A percentile compares a stretch with the other conserved stretches of the same genome.
These are phyloP conservation scores for Helenozyma rhizophorensis DNA, from an alignment of 805 yeast genomes.

Conservation along the genomic window DNA sequence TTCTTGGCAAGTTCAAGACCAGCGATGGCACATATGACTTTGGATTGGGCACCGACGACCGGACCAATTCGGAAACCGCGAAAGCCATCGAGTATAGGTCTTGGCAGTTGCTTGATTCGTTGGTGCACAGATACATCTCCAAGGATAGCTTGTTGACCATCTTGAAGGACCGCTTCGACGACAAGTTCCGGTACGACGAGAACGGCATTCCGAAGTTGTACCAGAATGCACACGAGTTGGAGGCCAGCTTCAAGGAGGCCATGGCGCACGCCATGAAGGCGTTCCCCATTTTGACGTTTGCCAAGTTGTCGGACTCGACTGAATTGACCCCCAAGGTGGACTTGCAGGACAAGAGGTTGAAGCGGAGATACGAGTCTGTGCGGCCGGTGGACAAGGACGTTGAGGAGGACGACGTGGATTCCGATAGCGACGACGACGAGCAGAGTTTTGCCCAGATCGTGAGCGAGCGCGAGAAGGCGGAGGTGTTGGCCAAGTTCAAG, in stretches of 20 bases:
- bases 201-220: constrained; percentile 80
- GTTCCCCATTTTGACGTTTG: constrained; percentile 57
- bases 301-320: constrained; percentile 47
- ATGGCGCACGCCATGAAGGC: constrained; percentile 51
- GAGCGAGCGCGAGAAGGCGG: constrained; percentile 51
- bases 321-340: constrained; percentile 59
- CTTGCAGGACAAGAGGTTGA: constrained; percentile 27
- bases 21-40: constrained; percentile 47
- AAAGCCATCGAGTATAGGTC: constrained; percentile 47
- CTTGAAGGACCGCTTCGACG: constrained; percentile 78
- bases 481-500: constrained; percentile 56
- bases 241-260: constrained; percentile 56
- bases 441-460: constrained; percentile 55
- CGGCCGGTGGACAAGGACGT: constrained; percentile 33
- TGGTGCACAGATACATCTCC: constrained; percentile 56
- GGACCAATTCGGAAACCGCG: constrained; percentile 38
- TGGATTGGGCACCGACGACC: constrained; percentile 53
- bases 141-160: constrained; percentile 64
- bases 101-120: constrained; percentile 62
- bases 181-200: constrained; percentile 74
- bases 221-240: constrained; percentile 71
- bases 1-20: constrained; percentile 6
- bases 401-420: constrained; percentile 18
- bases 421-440: constrained; percentile 15
- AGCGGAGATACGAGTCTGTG: constrained; percentile 23